A percentile compares a stretch with the other conserved stretches of the same genome.
Conservation (phyloP, 2,329 filamentous ascomycete species). For the Fusarium nodosum region DNA sequence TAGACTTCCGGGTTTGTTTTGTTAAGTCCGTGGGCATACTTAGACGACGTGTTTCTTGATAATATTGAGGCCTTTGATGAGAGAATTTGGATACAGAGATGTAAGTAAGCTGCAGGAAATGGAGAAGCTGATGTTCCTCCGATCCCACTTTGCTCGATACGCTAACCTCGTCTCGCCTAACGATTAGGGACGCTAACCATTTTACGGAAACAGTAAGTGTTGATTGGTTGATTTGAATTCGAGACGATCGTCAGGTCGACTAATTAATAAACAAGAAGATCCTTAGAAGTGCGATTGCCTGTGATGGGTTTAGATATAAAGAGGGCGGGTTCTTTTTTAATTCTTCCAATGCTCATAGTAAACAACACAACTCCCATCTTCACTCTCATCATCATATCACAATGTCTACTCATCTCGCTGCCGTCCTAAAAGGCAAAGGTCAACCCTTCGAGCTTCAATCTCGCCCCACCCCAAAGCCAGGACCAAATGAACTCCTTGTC, state of each 20-base stretch:
- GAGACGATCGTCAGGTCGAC: neutral
- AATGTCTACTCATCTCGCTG: constrained; percentile 59
- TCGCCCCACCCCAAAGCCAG: constrained; percentile 60
- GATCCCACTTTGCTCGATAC: constrained; percentile 1
- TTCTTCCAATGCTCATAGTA: neutral
- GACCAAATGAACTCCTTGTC: constrained; percentile 62
- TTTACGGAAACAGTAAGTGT: constrained; percentile 40
- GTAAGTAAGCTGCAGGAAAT: constrained; percentile 2
- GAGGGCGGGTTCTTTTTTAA: fast-evolving
- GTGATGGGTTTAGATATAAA: constrained; percentile 11
- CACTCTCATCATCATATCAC: neutral
- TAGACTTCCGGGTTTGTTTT: neutral
- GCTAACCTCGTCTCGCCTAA: constrained; percentile 39
- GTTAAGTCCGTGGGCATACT: constrained; percentile 9
- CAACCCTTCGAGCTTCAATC: constrained; percentile 55
- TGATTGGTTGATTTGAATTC: constrained; percentile 47
- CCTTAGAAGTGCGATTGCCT: no score
- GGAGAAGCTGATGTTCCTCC: neutral
- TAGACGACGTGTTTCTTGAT: neutral
- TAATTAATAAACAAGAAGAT: no score
- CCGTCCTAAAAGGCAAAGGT: constrained; percentile 54
- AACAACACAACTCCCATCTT: neutral
- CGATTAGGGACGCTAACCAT: constrained; percentile 44
- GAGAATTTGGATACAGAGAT: constrained; percentile 1
- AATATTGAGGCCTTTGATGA: neutral